These are phyloP conservation scores for Neurospora sp. DNA, from an alignment of 495 filamentous ascomycete species.

Conservation along the genomic window DNA sequence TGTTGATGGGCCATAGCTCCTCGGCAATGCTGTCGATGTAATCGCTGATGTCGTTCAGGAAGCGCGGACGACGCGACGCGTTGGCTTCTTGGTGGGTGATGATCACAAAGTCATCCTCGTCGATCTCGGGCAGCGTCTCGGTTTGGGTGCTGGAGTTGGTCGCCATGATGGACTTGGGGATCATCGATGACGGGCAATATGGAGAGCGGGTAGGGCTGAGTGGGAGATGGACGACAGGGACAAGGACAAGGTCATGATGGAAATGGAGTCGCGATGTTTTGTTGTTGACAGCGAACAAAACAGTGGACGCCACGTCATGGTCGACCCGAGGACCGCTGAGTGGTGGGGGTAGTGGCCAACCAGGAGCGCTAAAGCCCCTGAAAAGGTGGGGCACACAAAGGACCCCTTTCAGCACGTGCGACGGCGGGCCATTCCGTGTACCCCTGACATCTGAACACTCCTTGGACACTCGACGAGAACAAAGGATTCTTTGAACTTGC, in stretches of 20 bases:
- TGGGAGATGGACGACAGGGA: background rate
- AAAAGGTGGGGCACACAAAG: background rate
- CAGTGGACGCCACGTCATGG: background rate
- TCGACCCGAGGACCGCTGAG: background rate
- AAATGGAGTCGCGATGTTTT: background rate
- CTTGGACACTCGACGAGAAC: background rate
- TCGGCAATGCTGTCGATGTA: constrained; percentile 26
- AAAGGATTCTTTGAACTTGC: background rate
- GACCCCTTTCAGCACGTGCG: background rate
- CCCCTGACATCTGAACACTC: background rate
- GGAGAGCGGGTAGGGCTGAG: background rate
- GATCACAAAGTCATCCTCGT: background rate
- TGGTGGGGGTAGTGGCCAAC: background rate
- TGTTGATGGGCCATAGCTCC: constrained; percentile 32
- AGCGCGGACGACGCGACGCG: constrained; percentile 3
- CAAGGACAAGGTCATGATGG: background rate
- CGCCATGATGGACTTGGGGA: background rate
- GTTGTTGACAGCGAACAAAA: background rate
- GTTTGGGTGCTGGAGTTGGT: background rate
- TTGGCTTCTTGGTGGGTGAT: constrained; percentile 11
- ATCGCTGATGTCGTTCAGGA: constrained; percentile 25
- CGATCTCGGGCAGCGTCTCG: background rate
- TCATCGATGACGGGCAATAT: background rate
- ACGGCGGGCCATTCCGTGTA: background rate
- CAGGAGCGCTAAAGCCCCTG: background rate